Evolutionary conservation across 192 early-diverging fungal genomes (phyloP), one percentile per base, ranked within the genome.

Genomic region (Coemansia sp.): DNA sequence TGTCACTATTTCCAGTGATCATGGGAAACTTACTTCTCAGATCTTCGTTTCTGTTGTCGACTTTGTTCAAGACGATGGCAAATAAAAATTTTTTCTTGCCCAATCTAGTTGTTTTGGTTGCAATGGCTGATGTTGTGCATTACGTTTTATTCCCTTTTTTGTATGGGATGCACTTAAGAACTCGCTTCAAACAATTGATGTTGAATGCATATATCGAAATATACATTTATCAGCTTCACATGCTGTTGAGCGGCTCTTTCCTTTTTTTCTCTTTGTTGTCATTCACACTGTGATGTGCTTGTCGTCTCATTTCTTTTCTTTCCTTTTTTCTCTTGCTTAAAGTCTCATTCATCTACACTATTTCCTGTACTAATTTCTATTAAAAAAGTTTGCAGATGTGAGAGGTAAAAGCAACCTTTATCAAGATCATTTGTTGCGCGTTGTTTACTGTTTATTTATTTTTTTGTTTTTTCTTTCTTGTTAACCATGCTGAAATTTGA

Each of bases 71-170:
- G 26, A 26, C 26, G 26, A 26, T 26, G 26, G 26, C 4, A 7
- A 16, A 15, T 18, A 18, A 18, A 11, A 49, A 16, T n/a, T 5
- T 49, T 48, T 18, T 18, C 18, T 49, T 49, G 8, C 18, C 18
- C 6, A 6, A 18, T 49, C 16, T 18, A 15, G 16, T 49, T 49
- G 47, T 49, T 49, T 18, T 16, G n/a, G 15, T 49, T 18, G 47
- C 47, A 54, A 54, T 54, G 51, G 51, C 51, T 54, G 51, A 54
- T 18, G 51, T 49, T 49, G 16, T 49, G 47, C 47, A 49, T 49
- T 49, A 49, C 47, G 47, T 41, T 32, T 63, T 26, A 49, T 49
- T 52, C 63, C 19, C 18, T 63, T 47, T 46, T 45, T 62, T 8
- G 43, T 26, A 18, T 8, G 26, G 19, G 18, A 54, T 54, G 51